Percentiles rank a stretch among this genome's conserved stretches.
These are phyloP conservation scores for Mycosphaerella sp. DNA, from an alignment of 2,329 filamentous ascomycete genomes.

Conservation along the genomic window DNA sequence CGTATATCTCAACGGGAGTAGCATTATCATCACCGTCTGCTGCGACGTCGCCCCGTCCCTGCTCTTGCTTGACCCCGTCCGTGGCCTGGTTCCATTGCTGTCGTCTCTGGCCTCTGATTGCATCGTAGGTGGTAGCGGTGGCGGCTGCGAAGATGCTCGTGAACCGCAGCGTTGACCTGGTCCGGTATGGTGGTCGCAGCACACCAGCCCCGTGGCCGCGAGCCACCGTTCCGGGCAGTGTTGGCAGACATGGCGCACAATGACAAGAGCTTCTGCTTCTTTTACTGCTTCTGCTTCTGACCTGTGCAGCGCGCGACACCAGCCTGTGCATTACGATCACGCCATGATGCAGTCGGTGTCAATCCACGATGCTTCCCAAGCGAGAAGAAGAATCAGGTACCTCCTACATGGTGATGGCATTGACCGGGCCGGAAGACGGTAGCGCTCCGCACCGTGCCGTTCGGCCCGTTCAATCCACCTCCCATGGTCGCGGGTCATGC, in stretches of 20 bases:
- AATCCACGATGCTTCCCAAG: no score
- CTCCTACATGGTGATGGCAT: no score
- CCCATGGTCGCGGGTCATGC: no score
- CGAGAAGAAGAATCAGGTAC: no score
- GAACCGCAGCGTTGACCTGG: slow-evolving; percentile 57
- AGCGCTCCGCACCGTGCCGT: no score
- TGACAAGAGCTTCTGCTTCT: slow-evolving; percentile 42
- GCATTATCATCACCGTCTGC: neutral
- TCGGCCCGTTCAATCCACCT: neutral
- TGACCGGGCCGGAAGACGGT: no score
- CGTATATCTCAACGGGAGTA: neutral
- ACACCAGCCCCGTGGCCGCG: slow-evolving; percentile 47
- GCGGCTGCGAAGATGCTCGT: slow-evolving; percentile 61
- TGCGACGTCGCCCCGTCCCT: slow-evolving; percentile 29
- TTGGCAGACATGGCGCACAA: slow-evolving; percentile 55
- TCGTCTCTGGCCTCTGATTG: slow-evolving; percentile 51
- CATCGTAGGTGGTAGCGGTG: slow-evolving; percentile 49
- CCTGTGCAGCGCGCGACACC: slow-evolving; percentile 61
- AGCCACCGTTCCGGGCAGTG: slow-evolving; percentile 42
- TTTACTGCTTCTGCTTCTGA: slow-evolving; percentile 38
- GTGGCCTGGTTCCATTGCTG: slow-evolving; percentile 58
- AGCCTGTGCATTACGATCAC: slow-evolving; percentile 61
- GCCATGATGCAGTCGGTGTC: no score
- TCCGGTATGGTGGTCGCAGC: slow-evolving; percentile 45
- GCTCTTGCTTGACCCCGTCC: slow-evolving; percentile 47